Evolutionary conservation across 192 early-diverging fungal species (phyloP).

Genomic region (Coemansia sp.): DNA sequence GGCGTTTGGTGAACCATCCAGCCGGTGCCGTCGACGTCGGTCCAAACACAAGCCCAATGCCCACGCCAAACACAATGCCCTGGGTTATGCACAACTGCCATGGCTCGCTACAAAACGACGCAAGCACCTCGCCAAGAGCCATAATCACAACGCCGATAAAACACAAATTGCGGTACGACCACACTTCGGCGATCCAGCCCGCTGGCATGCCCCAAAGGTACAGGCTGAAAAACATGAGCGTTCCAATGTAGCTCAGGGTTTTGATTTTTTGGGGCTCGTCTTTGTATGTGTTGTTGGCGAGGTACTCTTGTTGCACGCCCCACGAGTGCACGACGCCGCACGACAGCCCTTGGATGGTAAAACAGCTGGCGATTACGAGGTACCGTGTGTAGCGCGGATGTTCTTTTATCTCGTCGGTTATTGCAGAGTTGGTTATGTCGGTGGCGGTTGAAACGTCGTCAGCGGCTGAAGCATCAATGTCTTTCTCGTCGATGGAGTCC

Average conservation of each 20-base stretch:
- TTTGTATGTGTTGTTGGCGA: conserved; percentile 27
- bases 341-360: conserved; percentile 38
- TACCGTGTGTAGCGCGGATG: conserved; percentile 38
- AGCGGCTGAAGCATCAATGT: no score
- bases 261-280: conserved; percentile 20
- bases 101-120: conserved; percentile 60
- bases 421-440: not conserved
- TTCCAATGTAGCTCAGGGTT: conserved; percentile 41
- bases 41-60: conserved; percentile 58
- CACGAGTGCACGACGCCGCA: conserved; percentile 45
- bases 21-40: conserved; percentile 61
- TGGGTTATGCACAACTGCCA: conserved; percentile 70
- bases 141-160: conserved; percentile 34
- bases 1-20: conserved; percentile 61
- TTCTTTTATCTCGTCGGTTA: not conserved
- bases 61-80: conserved; percentile 65
- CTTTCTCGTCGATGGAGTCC: not conserved
- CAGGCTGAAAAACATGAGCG: conserved; percentile 44
- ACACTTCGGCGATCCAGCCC: conserved; percentile 49
- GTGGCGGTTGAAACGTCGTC: no score
- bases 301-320: conserved; percentile 50
- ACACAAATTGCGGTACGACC: conserved; percentile 41
- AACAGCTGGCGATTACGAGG: conserved; percentile 34
- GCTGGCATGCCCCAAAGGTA: conserved; percentile 47
- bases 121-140: conserved; percentile 59